Evolutionary conservation across 345 rosid genomes (phyloP).

Genomic region (Boechera stricta): DNA sequence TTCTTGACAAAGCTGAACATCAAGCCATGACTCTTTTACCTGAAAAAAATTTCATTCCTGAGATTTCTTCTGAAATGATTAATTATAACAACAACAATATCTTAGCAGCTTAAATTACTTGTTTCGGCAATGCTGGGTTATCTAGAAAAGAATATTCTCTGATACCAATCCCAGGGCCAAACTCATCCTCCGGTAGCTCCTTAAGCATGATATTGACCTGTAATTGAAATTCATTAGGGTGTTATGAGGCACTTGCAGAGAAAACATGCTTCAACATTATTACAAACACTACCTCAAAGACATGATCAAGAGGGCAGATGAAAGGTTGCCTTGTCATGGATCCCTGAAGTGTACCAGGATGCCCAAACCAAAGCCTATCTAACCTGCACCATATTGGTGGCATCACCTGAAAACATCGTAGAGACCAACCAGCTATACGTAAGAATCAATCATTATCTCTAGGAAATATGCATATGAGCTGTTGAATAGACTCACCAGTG

Average conservation of each 20-base stretch:
- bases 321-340: constrained; percentile 95
- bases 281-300: constrained; percentile 73
- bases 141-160: constrained; percentile 90
- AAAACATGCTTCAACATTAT: constrained; percentile 16
- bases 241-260: constrained; percentile 22
- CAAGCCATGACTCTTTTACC: constrained; percentile 95
- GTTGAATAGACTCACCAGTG: constrained; percentile 68
- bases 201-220: constrained; percentile 87
- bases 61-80: constrained; percentile 16
- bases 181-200: constrained; percentile 74
- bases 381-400: constrained; percentile 99
- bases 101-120: constrained; percentile 48
- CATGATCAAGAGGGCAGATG: constrained; percentile 96
- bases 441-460: constrained; percentile 22
- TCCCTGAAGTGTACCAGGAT: constrained; percentile 91
- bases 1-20: constrained; percentile 86
- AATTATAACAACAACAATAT: constrained; percentile 8
- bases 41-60: constrained; percentile 41
- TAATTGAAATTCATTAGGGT: constrained; percentile 27
- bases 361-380: constrained; percentile 98
- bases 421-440: constrained; percentile 26
- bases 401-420: constrained; percentile 68
- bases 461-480: constrained; percentile 13
- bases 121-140: constrained; percentile 78
- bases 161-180: constrained; percentile 75